Evolutionary conservation across 2,329 filamentous ascomycete species (phyloP), one percentile per base, ranked within the genome.

Genomic region (Alternaria triticimaculans): DNA sequence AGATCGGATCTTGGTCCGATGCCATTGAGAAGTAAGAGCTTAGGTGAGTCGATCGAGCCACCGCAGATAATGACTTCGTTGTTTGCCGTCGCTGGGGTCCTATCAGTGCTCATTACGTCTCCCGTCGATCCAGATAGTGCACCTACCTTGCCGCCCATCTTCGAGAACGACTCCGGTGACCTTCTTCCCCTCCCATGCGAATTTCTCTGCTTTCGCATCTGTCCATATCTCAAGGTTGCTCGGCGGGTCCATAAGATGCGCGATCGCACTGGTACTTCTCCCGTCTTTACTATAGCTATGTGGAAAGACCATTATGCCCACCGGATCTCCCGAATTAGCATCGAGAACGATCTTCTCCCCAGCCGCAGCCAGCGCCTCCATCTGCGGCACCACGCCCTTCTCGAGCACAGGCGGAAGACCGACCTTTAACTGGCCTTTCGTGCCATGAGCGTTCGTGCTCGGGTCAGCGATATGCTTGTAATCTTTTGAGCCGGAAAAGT

Each of bases 331-430:
- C 33, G 69, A 66, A 80, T 86, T 55, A 79, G 83, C 72, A 87
- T 90, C 88, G n/a, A 83, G 80, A 57, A 87, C 84, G 4, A 88
- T 73, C 1, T 83, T 83, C 10, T 89, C 78, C 55, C 87, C 87
- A 63, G 84, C 80, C 3, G 83, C 84, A n/a, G 84, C 75, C 74
- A 88, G 83, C 0, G 87, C 88, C 55, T 88, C 82, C 58, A 87
- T 79, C 10, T 87, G 71, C 44, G 85, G 78, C 46, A 85, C 75
- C 4, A 86, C 86, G 20, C 89, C 89, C 5, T 85, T 85, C n/a
- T 87, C 86, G 5, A 88, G 75, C 61, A 86, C 83, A 56, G 87
- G 84, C 1, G 87, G 87, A 64, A 79, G 43, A 11, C 69, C 68
- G 0, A 78, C 66, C 45, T 73, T 72, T 21, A 79, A 61, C 14